Evolutionary conservation across 805 yeast species (phyloP), one percentile per base, ranked within the genome.

Genomic region (Lipomyces sp.): DNA sequence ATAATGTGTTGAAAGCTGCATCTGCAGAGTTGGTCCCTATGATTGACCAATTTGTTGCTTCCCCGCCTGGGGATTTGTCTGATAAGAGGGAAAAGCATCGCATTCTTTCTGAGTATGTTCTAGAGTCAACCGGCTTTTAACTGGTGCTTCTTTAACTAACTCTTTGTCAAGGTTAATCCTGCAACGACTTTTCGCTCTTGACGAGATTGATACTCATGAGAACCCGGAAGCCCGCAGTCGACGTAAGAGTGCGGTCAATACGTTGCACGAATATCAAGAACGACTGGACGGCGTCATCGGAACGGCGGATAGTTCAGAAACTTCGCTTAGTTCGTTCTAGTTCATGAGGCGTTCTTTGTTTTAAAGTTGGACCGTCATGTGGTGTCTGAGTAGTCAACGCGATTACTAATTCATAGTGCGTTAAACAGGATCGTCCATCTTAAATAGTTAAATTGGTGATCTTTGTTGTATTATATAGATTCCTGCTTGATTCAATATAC

Each of bases 221-320:
- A 64, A 73, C 48, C 73, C 72, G 6, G 75, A 69, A 18, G 71
- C 71, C 15, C 70, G 75, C 18, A 57, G 69, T 29, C 67, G 63
- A 30, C 65, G 75, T 30, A 72, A 72, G 57, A 73, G 70, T 33
- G 75, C 74, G 15, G 69, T 72, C 29, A 73, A 73, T 45, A 45
- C 48, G 51, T 68, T 72, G 33, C 75, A 72, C 58, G 62, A 59
- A n/a, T 70, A 64, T 39, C 75, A 72, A 42, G 64, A 73, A 5
- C 70, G 71, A 4, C 64, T 72, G 13, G 75, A 72, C 55, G 64
- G 10, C n/a, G 73, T 69, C 11, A 54, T 53, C 37, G 57, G 53
- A 29, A 48, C 42, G 8, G 32, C 42, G 15, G n/a, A 11, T 7
- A n/a, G 13, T 3, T 13, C 57, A 33, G 35, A n/a, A 54, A 33